Evolutionary conservation across 2,329 filamentous ascomycete genomes (phyloP), one percentile per base, ranked within the genome.

Genomic region (Hymenoscyphus occultus): DNA sequence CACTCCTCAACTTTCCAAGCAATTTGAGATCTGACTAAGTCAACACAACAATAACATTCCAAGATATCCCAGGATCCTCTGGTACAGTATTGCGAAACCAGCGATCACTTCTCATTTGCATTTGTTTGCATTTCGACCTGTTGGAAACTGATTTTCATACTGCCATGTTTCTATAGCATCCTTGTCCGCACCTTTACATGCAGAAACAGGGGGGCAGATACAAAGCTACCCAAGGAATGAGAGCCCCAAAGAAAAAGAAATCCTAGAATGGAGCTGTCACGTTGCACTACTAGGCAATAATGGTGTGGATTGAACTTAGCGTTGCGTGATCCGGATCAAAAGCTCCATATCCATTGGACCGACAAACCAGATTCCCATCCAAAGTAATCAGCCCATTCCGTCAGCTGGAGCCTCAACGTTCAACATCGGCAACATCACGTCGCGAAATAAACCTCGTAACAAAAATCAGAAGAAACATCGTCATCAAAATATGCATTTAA

Each of bases 401-500:
- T 56, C 28, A 9, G 1, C 14, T 32, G 28, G 19, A 56, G 6
- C 10, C 10, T 31, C 5, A 56, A 56, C 4, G 3, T 10, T 6
- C 1, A 14, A 51, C 5, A 22, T 51, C 16, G 3, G 2, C 14
- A 51, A 51, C 14, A 51, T 51, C 22, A 56, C 5, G 32, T 6
- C 3, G 32, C 28, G 28, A 32, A 35, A 57, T 5, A 13, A 57
- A 39, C 56, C 28, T 14, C 22, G 7, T 13, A 35, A 10, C 28
- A 7, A n/a, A 13, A 16, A 39, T 10, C 40, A 28, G 5, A 5
- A 54, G 19, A 22, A 51, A 22, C 40, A 31, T 19, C 39, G 22
- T 64, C 28, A 60, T 19, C 22, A 28, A 62, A 31, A 39, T 35
- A 59, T 67, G 56, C 59, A 66, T 66, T 64, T 66, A 69, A 71